phyloP scores from a whole-genome alignment of 352 stramenopile genomes.

The Pythium angustatum region DNA sequence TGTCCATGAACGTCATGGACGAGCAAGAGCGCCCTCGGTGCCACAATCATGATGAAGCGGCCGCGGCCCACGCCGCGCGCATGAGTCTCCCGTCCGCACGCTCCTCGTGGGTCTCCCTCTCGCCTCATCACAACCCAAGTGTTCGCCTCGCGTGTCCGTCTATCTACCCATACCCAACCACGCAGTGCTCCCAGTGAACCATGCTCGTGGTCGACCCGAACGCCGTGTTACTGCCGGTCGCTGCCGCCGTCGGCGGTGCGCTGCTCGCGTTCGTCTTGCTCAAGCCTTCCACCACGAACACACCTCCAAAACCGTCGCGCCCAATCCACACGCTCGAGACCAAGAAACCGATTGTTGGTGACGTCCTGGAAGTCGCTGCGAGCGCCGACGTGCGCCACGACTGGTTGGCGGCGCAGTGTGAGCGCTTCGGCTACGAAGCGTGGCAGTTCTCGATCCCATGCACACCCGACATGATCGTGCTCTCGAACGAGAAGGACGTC shows the following conservation, averaged over 20 bases:
- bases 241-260: neutral
- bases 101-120: too few species aligned
- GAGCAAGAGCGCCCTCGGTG: too few species aligned
- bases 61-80: too few species aligned
- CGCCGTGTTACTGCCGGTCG: neutral
- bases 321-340: constrained; percentile 3
- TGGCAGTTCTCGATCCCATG: constrained; percentile 30
- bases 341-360: neutral
- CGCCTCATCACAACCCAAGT: too few species aligned
- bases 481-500: constrained; percentile 23
- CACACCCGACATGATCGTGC: constrained; percentile 21
- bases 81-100: too few species aligned
- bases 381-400: constrained; percentile 29
- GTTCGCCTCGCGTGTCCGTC: too few species aligned
- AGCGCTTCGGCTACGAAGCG: constrained; percentile 18
- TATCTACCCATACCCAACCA: neutral
- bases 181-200: neutral
- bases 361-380: constrained; percentile 3
- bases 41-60: too few species aligned
- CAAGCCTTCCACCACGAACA: neutral
- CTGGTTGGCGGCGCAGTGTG: constrained; percentile 35
- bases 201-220: neutral
- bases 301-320: neutral
- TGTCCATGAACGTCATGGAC: too few species aligned
- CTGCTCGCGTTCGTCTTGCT: neutral